A percentile compares a stretch with the other conserved stretches of the same genome.
These are phyloP conservation scores for Leccinum colubrinum DNA, from an alignment of 1,284 basidiomycete genomes.

Conservation along the genomic window DNA sequence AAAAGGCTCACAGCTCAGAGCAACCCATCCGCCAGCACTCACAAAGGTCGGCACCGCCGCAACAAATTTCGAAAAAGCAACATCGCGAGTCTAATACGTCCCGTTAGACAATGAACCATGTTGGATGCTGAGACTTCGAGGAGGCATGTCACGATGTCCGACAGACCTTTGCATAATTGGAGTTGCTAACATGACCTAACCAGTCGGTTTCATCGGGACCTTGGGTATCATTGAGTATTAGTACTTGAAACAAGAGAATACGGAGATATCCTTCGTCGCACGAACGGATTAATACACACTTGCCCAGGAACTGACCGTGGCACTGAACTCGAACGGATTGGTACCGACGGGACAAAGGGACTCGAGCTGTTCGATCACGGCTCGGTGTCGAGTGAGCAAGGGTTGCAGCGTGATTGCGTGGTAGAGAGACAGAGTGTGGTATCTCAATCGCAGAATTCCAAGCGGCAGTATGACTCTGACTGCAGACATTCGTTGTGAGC, in stretches of 20 bases:
- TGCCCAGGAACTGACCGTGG: conserved; percentile 48
- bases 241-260: neutral
- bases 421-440: conserved; percentile 7
- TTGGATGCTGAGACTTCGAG: neutral
- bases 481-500: conserved; percentile 22
- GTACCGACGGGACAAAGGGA: conserved; percentile 49
- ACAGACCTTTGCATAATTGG: conserved; percentile 64
- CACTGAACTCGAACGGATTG: conserved; percentile 48
- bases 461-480: conserved; percentile 55
- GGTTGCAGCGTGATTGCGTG: conserved; percentile 35
- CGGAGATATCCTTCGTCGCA: neutral
- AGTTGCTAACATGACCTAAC: conserved; percentile 69
- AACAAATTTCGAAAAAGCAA: conserved; percentile 41
- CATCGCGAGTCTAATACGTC: conserved; percentile 38
- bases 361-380: conserved; percentile 44
- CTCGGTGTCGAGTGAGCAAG: conserved; percentile 34
- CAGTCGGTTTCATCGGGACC: conserved; percentile 70
- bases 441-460: conserved; percentile 29
- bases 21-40: conserved; percentile 62
- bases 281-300: conserved; percentile 40
- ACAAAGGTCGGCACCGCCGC: conserved; percentile 61
- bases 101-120: neutral
- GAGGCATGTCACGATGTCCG: neutral
- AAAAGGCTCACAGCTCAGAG: conserved; percentile 52
- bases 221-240: conserved; percentile 22